Evolutionary conservation across 345 rosid genomes (phyloP).

Genomic region (Bruguiera gymnorhiza): DNA sequence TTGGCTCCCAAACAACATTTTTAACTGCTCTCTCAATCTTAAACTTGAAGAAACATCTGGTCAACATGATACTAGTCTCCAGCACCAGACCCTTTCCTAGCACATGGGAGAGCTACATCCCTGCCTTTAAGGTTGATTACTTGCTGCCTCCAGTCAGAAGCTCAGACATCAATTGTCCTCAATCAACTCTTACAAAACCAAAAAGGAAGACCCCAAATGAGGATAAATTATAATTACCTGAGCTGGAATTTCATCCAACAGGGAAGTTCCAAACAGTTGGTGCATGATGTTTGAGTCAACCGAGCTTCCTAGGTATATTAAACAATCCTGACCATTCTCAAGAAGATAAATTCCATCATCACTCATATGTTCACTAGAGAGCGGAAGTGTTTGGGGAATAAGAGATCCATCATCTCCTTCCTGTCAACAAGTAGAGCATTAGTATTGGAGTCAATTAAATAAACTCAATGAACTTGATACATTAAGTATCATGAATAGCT

Average conservation of each 20-base stretch:
- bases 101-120: neutral
- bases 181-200: neutral
- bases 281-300: conserved; percentile 59
- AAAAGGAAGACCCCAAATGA: neutral
- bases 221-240: conserved; percentile 49
- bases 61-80: neutral
- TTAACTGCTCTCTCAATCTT: too few species aligned
- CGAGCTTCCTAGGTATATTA: conserved; percentile 71
- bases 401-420: conserved; percentile 56
- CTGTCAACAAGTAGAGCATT: conserved; percentile 36
- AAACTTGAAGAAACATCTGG: too few species aligned
- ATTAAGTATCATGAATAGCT: neutral
- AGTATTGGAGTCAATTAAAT: neutral
- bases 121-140: neutral
- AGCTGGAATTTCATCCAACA: conserved; percentile 60
- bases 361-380: conserved; percentile 73
- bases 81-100: neutral
- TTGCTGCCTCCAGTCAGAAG: neutral
- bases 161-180: neutral
- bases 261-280: conserved; percentile 58
- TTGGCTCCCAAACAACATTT: too few species aligned
- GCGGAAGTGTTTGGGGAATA: conserved; percentile 70
- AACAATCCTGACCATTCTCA: conserved; percentile 87
- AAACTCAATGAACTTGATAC: conserved; percentile 8
- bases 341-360: conserved; percentile 89